These are phyloP conservation scores for Asclepias syriaca DNA, from an alignment of 257 asterid species.

Conservation along the genomic window DNA sequence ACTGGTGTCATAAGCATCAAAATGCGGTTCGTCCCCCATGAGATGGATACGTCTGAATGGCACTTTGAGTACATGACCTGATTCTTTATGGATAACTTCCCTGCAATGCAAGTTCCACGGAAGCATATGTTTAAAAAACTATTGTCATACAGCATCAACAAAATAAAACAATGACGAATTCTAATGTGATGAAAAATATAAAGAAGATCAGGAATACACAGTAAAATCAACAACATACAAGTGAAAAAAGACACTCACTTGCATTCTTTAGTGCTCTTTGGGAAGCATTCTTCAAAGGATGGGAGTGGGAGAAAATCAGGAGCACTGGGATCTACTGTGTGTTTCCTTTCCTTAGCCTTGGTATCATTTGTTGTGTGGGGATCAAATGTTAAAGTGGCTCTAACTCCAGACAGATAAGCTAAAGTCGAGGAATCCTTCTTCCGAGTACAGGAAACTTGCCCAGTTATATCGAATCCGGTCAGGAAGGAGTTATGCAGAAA, in stretches of 20 bases:
- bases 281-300: slow-evolving; percentile 89
- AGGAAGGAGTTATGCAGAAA: slow-evolving; percentile 43
- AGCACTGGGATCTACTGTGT: slow-evolving; percentile 81
- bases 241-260: slow-evolving; percentile 29
- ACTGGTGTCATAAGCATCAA: slow-evolving; percentile 93
- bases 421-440: slow-evolving; percentile 28
- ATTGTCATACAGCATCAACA: not conserved
- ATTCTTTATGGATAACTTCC: slow-evolving; percentile 69
- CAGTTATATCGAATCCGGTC: slow-evolving; percentile 45
- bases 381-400: slow-evolving; percentile 77
- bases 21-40: slow-evolving; percentile 83
- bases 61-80: slow-evolving; percentile 73
- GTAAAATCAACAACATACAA: no score
- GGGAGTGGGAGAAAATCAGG: slow-evolving; percentile 95
- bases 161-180: not conserved
- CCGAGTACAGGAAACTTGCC: slow-evolving; percentile 24
- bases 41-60: slow-evolving; percentile 90
- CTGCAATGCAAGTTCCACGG: slow-evolving; percentile 37
- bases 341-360: slow-evolving; percentile 58
- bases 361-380: slow-evolving; percentile 47
- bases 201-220: not conserved
- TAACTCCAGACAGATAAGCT: slow-evolving; percentile 31
- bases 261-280: slow-evolving; percentile 81
- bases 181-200: not conserved
- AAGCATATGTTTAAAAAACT: slow-evolving; percentile 9